phyloP scores from a whole-genome alignment of 352 stramenopile genomes.

The Phytophthora macrochlamydospora region DNA sequence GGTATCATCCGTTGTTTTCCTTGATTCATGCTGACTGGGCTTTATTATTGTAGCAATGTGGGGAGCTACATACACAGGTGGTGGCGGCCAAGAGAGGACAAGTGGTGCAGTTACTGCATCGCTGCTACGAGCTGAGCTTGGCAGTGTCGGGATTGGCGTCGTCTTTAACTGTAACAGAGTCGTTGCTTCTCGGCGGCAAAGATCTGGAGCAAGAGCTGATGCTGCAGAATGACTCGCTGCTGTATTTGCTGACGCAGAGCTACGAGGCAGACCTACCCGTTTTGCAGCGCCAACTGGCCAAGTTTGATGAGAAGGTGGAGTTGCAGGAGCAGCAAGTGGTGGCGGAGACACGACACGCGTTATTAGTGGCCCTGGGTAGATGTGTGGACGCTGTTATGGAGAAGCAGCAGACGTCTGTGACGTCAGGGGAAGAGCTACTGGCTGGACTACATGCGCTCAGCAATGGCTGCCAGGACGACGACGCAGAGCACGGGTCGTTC shows the following conservation, averaged over 20 bases:
- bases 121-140: constrained; percentile 50
- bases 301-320: constrained; percentile 42
- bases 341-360: constrained; percentile 45
- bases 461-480: constrained; percentile 54
- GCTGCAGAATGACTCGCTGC: constrained; percentile 38
- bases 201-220: constrained; percentile 31
- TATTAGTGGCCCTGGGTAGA: constrained; percentile 42
- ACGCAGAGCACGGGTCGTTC: constrained; percentile 65
- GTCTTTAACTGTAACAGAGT: constrained; percentile 12
- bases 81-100: constrained; percentile 33
- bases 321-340: constrained; percentile 42
- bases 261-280: constrained; percentile 63
- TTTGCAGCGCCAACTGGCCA: constrained; percentile 50
- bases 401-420: constrained; percentile 16
- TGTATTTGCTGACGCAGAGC: constrained; percentile 53
- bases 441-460: constrained; percentile 67
- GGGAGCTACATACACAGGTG: constrained; percentile 32
- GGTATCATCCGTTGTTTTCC: neutral
- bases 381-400: constrained; percentile 46
- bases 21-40: neutral
- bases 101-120: constrained; percentile 49
- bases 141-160: constrained; percentile 37
- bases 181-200: constrained; percentile 44
- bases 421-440: constrained; percentile 50
- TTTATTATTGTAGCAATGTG: constrained; percentile 41